phyloP scores from a whole-genome alignment of 805 yeast species.

The Saccharomycopsis fermentans region DNA sequence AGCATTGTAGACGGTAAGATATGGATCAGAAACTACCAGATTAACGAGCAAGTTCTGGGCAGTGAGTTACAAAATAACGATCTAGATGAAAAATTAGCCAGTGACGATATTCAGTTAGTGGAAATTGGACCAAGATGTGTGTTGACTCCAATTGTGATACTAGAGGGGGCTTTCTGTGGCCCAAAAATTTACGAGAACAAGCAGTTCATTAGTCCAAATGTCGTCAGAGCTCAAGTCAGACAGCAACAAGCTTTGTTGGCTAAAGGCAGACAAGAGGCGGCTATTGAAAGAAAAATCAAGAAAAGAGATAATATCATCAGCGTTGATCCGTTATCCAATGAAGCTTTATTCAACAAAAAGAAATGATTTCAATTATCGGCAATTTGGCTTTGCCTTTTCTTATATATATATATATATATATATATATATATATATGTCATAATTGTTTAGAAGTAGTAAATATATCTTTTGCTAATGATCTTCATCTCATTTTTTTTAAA shows the following conservation, averaged over 20 bases:
- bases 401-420: too few species aligned
- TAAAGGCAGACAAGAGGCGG: slow-evolving; percentile 65
- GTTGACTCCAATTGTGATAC: slow-evolving; percentile 77
- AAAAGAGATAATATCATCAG: slow-evolving; percentile 65
- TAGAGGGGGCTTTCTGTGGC: slow-evolving; percentile 96
- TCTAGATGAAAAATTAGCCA: slow-evolving; percentile 27
- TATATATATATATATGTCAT: too few species aligned
- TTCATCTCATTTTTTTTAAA: too few species aligned
- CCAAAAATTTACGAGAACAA: slow-evolving; percentile 96
- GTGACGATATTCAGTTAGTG: slow-evolving; percentile 62
- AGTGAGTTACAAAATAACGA: slow-evolving; percentile 43
- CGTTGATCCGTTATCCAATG: slow-evolving; percentile 77
- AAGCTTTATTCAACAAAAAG: slow-evolving; percentile 48
- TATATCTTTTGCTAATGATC: too few species aligned
- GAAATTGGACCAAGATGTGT: slow-evolving; percentile 98
- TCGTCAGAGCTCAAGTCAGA: slow-evolving; percentile 80
- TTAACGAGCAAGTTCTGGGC: slow-evolving; percentile 47
- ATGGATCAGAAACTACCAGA: slow-evolving; percentile 94
- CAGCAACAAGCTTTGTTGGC: slow-evolving; percentile 77
- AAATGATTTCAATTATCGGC: neutral
- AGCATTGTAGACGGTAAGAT: slow-evolving; percentile 86
- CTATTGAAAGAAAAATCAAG: slow-evolving; percentile 63
- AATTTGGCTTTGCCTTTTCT: too few species aligned
- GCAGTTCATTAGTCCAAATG: slow-evolving; percentile 93
- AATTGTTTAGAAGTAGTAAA: too few species aligned